Percentiles rank a stretch among this genome's conserved stretches.
Evolutionary conservation across 768 basidiomycete genomes (phyloP).

Genomic region (Auricularia cornea): DNA sequence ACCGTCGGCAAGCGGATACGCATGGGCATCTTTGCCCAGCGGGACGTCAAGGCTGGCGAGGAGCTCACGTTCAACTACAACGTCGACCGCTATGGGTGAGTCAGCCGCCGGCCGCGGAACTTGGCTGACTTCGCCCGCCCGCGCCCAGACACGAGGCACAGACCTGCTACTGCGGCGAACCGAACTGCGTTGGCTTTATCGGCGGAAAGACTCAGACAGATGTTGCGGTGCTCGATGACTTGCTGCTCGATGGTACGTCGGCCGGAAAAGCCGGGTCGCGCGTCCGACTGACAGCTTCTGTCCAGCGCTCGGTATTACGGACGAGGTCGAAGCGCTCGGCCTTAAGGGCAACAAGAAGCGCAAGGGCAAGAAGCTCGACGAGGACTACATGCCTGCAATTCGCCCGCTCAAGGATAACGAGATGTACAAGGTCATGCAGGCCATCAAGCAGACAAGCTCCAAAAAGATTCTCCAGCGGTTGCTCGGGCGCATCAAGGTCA

Average conservation of each 20-base stretch:
- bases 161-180: slow-evolving; percentile 88
- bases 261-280: too few species aligned
- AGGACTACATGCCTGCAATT: slow-evolving; percentile 84
- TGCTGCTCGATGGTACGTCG: slow-evolving; percentile 80
- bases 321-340: slow-evolving; percentile 74
- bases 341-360: slow-evolving; percentile 85
- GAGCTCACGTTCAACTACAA: slow-evolving; percentile 99
- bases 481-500: slow-evolving; percentile 83
- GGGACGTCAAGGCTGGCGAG: slow-evolving; percentile 65
- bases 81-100: slow-evolving; percentile 96
- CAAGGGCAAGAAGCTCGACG: slow-evolving; percentile 87
- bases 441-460: slow-evolving; percentile 80
- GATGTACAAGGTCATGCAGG: slow-evolving; percentile 85
- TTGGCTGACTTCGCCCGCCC: background rate
- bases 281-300: background rate
- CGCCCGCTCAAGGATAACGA: slow-evolving; percentile 70
- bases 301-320: slow-evolving; percentile 85
- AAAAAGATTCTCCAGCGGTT: slow-evolving; percentile 75
- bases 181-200: slow-evolving; percentile 91
- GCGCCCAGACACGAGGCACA: slow-evolving; percentile 79
- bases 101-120: slow-evolving; percentile 5
- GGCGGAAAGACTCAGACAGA: slow-evolving; percentile 99
- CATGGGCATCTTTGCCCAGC: slow-evolving; percentile 97
- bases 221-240: slow-evolving; percentile 86
- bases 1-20: slow-evolving; percentile 80